phyloP scores from a whole-genome alignment of 192 early-diverging fungal genomes.

The Gonapodya sp. region DNA sequence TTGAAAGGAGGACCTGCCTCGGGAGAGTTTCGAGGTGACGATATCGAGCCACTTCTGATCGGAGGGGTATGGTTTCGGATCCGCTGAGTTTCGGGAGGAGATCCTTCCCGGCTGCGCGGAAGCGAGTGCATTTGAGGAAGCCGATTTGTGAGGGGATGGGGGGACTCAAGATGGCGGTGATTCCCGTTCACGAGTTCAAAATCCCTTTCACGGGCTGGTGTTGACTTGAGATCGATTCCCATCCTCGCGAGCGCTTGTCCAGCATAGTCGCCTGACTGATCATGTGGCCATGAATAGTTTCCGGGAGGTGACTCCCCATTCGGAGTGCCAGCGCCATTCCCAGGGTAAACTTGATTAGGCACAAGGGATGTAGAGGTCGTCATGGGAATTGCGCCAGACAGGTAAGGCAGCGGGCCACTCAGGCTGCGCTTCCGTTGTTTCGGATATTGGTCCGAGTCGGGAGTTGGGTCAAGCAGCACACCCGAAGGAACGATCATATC shows the following conservation, averaged over 20 bases:
- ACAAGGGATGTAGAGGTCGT: background rate
- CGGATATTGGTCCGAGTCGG: background rate
- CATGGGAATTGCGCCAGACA: background rate
- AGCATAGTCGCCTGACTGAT: background rate
- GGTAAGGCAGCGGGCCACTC: background rate
- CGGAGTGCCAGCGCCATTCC: background rate
- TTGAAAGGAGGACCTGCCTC: background rate
- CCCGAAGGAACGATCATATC: background rate
- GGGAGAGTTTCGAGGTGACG: background rate
- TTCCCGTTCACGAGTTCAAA: no score
- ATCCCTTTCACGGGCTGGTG: no score
- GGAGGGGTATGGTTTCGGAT: background rate
- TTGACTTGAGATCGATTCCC: background rate
- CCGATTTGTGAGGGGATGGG: no score
- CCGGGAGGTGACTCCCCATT: background rate
- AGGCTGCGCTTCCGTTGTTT: background rate
- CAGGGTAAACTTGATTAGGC: background rate
- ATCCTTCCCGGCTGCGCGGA: background rate
- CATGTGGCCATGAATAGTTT: no score
- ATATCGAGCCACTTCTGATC: background rate
- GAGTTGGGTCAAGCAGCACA: background rate
- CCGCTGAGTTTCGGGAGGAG: background rate
- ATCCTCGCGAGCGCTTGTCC: background rate
- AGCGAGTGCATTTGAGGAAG: no score
- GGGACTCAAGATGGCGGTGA: no score